Percentiles rank a stretch among this genome's conserved stretches.
phyloP scores from a whole-genome alignment of 1,284 basidiomycete species.

The Trametes polyzona region DNA sequence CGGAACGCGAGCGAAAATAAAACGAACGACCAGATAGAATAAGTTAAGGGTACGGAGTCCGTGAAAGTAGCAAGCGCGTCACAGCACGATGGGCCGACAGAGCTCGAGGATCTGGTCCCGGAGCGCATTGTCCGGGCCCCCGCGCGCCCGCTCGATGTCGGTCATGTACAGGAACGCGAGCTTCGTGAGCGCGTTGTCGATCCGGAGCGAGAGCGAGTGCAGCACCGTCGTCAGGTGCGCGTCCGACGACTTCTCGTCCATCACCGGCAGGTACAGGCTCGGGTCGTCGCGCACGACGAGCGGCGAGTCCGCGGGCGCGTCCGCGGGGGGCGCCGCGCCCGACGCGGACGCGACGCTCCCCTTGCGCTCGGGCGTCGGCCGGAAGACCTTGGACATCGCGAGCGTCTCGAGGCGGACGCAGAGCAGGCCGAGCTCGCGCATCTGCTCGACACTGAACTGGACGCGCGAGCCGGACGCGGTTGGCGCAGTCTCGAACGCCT shows the following conservation, averaged over 20 bases:
- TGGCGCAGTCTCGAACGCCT: constrained; percentile 37
- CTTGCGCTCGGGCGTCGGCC: constrained; percentile 51
- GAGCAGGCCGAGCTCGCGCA: constrained; percentile 76
- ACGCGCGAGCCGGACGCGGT: constrained; percentile 57
- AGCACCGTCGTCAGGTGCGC: constrained; percentile 76
- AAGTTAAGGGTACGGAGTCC: constrained; percentile 23
- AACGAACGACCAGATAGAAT: constrained; percentile 12
- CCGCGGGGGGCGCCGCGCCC: constrained; percentile 22
- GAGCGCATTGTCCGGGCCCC: constrained; percentile 12
- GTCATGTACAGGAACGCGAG: constrained; percentile 44
- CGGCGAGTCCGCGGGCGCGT: constrained; percentile 36
- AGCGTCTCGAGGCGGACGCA: constrained; percentile 87
- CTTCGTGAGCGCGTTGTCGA: constrained; percentile 80
- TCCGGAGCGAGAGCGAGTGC: constrained; percentile 75
- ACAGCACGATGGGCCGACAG: constrained; percentile 11
- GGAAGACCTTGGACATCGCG: constrained; percentile 68
- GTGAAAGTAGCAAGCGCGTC: not conserved
- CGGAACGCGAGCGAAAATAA: not conserved
- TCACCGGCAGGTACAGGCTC: constrained; percentile 68
- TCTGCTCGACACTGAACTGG: constrained; percentile 77
- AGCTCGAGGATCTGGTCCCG: constrained; percentile 20
- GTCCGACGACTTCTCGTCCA: constrained; percentile 78
- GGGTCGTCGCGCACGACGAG: constrained; percentile 62
- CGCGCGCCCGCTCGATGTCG: constrained; percentile 15
- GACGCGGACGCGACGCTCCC: constrained; percentile 44